A percentile compares a stretch with the other conserved stretches of the same genome.
Conservation (phyloP, 192 early-diverging fungal species). For the Entophlyctis luteolus region DNA sequence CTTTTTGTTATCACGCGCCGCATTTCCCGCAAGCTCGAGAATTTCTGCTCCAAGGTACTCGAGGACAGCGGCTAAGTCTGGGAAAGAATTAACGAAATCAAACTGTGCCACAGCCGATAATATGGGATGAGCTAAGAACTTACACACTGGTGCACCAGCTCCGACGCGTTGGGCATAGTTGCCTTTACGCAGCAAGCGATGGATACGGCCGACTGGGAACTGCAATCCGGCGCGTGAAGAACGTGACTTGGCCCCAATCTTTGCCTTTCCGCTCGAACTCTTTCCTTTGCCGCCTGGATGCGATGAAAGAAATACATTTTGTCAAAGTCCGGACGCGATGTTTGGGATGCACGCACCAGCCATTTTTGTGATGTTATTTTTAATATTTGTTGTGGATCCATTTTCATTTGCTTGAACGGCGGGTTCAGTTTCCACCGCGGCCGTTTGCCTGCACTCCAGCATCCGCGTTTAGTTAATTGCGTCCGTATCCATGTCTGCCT, state of each 20-base stretch:
- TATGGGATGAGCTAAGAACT: not conserved
- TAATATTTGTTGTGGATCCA: no score
- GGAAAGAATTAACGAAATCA: not conserved
- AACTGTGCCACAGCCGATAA: not conserved
- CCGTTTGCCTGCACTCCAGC: no score
- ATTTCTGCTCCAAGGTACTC: constrained; percentile 96
- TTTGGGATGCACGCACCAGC: no score
- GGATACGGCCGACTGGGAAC: constrained; percentile 96
- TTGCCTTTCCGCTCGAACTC: constrained; percentile 29
- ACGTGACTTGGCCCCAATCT: constrained; percentile 61
- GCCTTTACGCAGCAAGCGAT: constrained; percentile 88
- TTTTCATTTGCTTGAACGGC: no score
- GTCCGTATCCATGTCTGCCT: no score
- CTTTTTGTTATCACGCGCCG: constrained; percentile 91
- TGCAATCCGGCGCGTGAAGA: constrained; percentile 89
- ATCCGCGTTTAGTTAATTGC: no score
- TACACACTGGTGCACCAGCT: constrained; percentile 79
- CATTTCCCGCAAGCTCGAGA: constrained; percentile 93
- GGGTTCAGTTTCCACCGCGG: no score
- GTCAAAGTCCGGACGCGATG: no score
- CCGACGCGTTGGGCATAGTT: constrained; percentile 92
- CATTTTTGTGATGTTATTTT: no score
- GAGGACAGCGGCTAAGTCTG: constrained; percentile 84
- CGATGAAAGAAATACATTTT: no score
- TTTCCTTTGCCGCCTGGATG: constrained; percentile 44